These are phyloP conservation scores for Cicer cuneatum DNA, from an alignment of 306 rosid genomes.

Conservation along the genomic window DNA sequence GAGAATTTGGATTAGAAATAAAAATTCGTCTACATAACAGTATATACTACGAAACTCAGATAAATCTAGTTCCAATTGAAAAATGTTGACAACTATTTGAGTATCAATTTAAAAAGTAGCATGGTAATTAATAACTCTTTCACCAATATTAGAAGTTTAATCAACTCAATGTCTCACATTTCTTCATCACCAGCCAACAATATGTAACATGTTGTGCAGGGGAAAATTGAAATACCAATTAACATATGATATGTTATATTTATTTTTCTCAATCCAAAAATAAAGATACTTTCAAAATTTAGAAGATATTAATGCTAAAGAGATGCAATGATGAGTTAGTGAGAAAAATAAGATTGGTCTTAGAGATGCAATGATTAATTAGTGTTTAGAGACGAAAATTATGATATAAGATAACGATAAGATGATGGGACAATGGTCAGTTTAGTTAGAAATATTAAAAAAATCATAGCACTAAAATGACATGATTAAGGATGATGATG, in stretches of 20 bases:
- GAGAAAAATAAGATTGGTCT: constrained; percentile 21
- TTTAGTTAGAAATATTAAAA: constrained; percentile 7
- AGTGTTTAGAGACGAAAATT: constrained; percentile 5
- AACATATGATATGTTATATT: background rate
- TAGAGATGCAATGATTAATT: background rate
- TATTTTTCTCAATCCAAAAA: background rate
- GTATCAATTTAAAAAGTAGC: too few relatives aligned
- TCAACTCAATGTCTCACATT: too few relatives aligned
- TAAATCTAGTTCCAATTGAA: too few relatives aligned
- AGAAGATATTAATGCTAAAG: background rate
- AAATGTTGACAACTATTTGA: too few relatives aligned
- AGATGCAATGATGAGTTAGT: constrained; percentile 34
- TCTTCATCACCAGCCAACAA: background rate
- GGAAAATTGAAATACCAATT: background rate
- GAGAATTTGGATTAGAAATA: too few relatives aligned
- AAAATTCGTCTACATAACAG: too few relatives aligned
- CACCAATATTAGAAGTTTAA: too few relatives aligned
- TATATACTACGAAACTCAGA: too few relatives aligned
- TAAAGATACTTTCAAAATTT: background rate
- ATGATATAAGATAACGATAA: background rate
- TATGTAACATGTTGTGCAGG: background rate
- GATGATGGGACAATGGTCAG: constrained; percentile 34
- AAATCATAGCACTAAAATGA: constrained; percentile 11
- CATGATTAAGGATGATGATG: constrained; percentile 6
- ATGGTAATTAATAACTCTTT: too few relatives aligned